These are phyloP conservation scores for Wickerhamiella siamensis DNA, from an alignment of 805 yeast species.

Conservation along the genomic window DNA sequence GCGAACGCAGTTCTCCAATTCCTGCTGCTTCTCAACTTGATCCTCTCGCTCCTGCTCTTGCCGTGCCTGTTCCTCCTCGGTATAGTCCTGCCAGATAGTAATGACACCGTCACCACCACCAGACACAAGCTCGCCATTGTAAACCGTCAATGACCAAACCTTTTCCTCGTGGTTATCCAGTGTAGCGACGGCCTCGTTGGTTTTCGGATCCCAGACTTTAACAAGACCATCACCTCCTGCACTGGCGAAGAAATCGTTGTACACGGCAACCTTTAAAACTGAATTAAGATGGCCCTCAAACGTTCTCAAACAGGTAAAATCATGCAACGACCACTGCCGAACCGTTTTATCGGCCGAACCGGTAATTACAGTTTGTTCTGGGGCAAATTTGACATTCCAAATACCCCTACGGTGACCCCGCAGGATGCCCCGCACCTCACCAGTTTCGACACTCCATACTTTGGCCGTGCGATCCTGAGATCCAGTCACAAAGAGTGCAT, in stretches of 20 bases:
- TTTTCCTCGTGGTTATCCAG: constrained; percentile 85
- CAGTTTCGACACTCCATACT: constrained; percentile 73
- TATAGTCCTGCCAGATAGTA: constrained; percentile 77
- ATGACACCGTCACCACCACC: constrained; percentile 95
- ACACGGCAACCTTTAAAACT: constrained; percentile 65
- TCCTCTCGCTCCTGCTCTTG: constrained; percentile 37
- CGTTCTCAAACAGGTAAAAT: constrained; percentile 61
- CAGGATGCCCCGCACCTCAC: constrained; percentile 73
- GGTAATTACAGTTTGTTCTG: constrained; percentile 57
- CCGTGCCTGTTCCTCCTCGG: constrained; percentile 50
- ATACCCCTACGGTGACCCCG: constrained; percentile 89
- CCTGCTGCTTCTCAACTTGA: constrained; percentile 80
- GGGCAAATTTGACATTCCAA: constrained; percentile 80
- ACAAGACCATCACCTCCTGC: constrained; percentile 92
- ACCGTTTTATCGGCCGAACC: constrained; percentile 88
- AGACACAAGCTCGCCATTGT: constrained; percentile 47
- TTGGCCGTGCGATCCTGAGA: constrained; percentile 88
- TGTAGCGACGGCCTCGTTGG: constrained; percentile 70
- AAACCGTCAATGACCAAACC: constrained; percentile 75
- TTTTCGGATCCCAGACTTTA: constrained; percentile 71
- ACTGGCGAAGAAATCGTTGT: constrained; percentile 41
- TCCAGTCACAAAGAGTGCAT: constrained; percentile 78
- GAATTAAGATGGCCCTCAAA: constrained; percentile 93
- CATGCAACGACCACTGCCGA: constrained; percentile 75
- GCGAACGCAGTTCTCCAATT: constrained; percentile 57